Evolutionary conservation across 2,329 filamentous ascomycete genomes (phyloP).

Genomic region (Phialocephala subalpina): DNA sequence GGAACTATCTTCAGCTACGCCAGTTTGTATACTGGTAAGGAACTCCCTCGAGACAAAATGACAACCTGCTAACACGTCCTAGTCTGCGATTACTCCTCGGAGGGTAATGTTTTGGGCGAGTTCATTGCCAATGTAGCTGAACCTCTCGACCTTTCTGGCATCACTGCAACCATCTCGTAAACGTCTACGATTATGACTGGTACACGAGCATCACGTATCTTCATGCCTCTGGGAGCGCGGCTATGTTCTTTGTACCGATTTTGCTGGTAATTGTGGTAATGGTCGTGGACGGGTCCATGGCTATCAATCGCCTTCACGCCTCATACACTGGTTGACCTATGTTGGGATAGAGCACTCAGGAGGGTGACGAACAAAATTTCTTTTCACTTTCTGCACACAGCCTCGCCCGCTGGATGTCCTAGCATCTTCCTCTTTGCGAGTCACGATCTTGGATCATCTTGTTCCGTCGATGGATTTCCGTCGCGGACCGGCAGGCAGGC

Average conservation of each 20-base stretch:
- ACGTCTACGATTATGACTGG: slow-evolving; percentile 17
- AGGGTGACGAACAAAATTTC: slow-evolving; percentile 25
- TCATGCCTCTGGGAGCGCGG: slow-evolving; percentile 34
- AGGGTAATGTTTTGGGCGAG: slow-evolving; percentile 61
- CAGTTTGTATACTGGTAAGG: slow-evolving; percentile 77
- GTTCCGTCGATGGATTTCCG: background rate
- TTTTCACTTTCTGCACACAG: slow-evolving; percentile 22
- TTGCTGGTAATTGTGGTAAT: slow-evolving; percentile 31
- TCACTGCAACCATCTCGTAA: slow-evolving; percentile 39
- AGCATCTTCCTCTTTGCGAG: slow-evolving; percentile 3
- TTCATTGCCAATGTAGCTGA: slow-evolving; percentile 60
- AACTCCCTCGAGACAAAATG: background rate
- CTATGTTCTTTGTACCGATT: slow-evolving; percentile 35
- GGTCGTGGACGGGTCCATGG: slow-evolving; percentile 30
- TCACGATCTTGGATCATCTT: slow-evolving; percentile 11
- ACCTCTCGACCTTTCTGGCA: slow-evolving; percentile 49
- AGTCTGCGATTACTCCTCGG: slow-evolving; percentile 27
- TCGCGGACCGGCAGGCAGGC: slow-evolving; percentile 4
- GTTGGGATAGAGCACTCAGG: slow-evolving; percentile 28
- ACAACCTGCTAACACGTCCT: slow-evolving; percentile 42
- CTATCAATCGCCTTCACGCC: slow-evolving; percentile 27
- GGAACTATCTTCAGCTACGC: slow-evolving; percentile 76
- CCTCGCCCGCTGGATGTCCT: slow-evolving; percentile 19
- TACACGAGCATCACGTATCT: slow-evolving; percentile 18
- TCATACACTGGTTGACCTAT: slow-evolving; percentile 24